These are phyloP conservation scores for Nakazawaea populi DNA, from an alignment of 805 yeast genomes.

Conservation along the genomic window DNA sequence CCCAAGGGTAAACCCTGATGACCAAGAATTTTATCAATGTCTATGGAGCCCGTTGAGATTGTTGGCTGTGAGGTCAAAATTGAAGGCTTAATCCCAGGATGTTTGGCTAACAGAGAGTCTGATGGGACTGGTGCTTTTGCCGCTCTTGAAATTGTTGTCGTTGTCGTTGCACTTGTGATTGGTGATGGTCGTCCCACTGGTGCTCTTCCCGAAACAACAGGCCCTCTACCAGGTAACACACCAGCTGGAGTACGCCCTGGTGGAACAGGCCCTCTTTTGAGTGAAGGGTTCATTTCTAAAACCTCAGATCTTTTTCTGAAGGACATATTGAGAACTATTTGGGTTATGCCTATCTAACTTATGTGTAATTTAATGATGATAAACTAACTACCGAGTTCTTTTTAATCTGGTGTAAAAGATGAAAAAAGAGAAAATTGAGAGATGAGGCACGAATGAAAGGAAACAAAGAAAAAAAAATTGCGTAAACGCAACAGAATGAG, in stretches of 20 bases:
- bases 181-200: not conserved
- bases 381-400: too few species aligned
- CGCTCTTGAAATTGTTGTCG: not conserved
- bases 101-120: constrained; percentile 11
- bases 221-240: constrained; percentile 13
- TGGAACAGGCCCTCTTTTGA: constrained; percentile 3
- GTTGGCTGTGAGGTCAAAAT: constrained; percentile 67
- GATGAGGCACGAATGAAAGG: not conserved
- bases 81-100: constrained; percentile 74
- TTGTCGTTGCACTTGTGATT: not conserved
- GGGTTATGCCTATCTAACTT: too few species aligned
- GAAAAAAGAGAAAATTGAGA: not conserved
- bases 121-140: too few species aligned
- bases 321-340: constrained; percentile 33
- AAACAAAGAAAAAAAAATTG: too few species aligned
- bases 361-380: too few species aligned
- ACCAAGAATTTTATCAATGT: constrained; percentile 65
- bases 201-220: not conserved
- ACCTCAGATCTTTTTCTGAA: constrained; percentile 55
- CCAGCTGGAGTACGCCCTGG: not conserved
- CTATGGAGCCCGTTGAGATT: constrained; percentile 73
- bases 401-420: not conserved
- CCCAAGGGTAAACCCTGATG: constrained; percentile 90
- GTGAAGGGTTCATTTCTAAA: constrained; percentile 17
- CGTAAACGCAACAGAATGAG: too few species aligned